These are phyloP conservation scores for Diplodia scrobiculata DNA, from an alignment of 2,329 filamentous ascomycete species.

Conservation along the genomic window DNA sequence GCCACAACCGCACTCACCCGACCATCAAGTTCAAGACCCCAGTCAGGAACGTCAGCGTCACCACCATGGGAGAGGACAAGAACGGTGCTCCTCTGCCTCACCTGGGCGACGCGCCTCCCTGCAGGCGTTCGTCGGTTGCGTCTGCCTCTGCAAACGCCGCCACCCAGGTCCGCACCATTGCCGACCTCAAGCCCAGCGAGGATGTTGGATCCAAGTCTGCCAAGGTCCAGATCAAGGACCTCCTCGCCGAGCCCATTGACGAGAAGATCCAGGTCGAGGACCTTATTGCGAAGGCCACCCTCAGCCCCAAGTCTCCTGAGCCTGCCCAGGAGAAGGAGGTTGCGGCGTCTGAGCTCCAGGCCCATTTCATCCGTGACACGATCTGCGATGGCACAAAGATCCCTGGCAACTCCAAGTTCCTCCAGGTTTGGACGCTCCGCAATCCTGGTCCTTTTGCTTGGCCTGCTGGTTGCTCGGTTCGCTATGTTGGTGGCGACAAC, in stretches of 20 bases:
- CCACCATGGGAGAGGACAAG: conserved; percentile 76
- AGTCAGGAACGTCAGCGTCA: conserved; percentile 83
- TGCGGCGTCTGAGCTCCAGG: conserved; percentile 52
- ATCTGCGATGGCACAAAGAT: conserved; percentile 76
- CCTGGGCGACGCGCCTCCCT: conserved; percentile 67
- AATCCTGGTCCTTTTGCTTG: conserved; percentile 79
- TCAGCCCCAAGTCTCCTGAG: conserved; percentile 22
- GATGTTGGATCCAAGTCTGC: conserved; percentile 43
- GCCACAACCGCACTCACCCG: conserved; percentile 93
- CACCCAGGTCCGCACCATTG: conserved; percentile 66
- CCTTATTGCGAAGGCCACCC: conserved; percentile 31
- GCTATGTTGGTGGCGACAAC: conserved; percentile 90
- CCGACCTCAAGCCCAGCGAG: conserved; percentile 60
- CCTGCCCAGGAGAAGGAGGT: conserved; percentile 30
- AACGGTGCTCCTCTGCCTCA: conserved; percentile 65
- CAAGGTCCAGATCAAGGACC: conserved; percentile 47
- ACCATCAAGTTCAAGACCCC: conserved; percentile 96
- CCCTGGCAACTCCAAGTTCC: conserved; percentile 71
- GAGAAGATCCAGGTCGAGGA: conserved; percentile 41
- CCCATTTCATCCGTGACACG: conserved; percentile 74
- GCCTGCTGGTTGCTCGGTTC: conserved; percentile 87
- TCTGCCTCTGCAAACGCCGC: conserved; percentile 55
- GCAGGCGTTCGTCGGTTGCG: conserved; percentile 57
- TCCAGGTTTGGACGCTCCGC: conserved; percentile 87
- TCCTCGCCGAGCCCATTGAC: conserved; percentile 42